Conservation (phyloP, 179 eudicot species). For the Nepenthes alata region DNA sequence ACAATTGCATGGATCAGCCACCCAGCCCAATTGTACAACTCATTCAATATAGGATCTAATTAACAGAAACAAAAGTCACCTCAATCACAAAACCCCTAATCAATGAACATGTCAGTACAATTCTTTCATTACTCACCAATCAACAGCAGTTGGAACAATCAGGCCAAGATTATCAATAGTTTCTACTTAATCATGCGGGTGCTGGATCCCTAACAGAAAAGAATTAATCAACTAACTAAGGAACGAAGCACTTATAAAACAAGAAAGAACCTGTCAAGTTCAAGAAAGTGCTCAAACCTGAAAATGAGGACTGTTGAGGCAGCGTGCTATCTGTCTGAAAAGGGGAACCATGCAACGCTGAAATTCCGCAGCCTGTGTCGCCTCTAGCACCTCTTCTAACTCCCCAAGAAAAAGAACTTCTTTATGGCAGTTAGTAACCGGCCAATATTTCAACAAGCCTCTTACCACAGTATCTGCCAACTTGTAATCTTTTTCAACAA, state of each 20-base stretch:
- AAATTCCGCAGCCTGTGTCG: slow-evolving; percentile 45
- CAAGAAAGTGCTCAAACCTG: slow-evolving; percentile 25
- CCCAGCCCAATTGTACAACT: too few species aligned
- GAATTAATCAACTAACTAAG: background rate
- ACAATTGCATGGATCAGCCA: too few species aligned
- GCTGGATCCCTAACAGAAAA: too few species aligned
- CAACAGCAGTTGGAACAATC: background rate
- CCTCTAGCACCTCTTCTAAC: slow-evolving; percentile 60
- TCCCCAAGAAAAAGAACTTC: slow-evolving; percentile 58
- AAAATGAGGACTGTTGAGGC: slow-evolving; percentile 51
- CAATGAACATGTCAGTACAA: too few species aligned
- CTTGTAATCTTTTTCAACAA: slow-evolving; percentile 60
- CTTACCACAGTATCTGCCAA: slow-evolving; percentile 47
- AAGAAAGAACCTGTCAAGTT: background rate
- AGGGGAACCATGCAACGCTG: slow-evolving; percentile 56
- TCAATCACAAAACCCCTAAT: too few species aligned
- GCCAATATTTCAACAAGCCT: slow-evolving; percentile 67
- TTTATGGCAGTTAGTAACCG: slow-evolving; percentile 49
- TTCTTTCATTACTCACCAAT: background rate
- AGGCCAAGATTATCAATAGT: background rate
- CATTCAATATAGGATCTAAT: too few species aligned
- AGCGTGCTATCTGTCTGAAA: slow-evolving; percentile 46
- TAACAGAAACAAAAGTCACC: too few species aligned
- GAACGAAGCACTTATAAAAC: background rate
- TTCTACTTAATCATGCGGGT: background rate